Evolutionary conservation across 148 eudicot species (phyloP).

Genomic region (Rhododendron williamsianum): DNA sequence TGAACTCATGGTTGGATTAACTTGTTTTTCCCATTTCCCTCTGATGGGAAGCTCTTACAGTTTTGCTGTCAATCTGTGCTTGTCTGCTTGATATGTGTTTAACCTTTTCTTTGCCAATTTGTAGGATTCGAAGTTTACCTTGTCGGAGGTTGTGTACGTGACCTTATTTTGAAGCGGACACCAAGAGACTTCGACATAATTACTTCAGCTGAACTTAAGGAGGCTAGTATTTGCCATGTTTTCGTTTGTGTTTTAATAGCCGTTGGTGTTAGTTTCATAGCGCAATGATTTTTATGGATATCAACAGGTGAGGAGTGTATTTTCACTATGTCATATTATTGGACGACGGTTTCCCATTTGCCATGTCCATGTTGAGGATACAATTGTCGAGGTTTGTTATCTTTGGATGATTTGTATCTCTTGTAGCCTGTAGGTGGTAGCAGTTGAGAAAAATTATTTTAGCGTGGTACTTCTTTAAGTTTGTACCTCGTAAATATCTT

Average conservation of each 20-base stretch:
- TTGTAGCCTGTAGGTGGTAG: neutral
- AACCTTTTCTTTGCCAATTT: neutral
- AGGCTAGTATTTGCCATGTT: conserved; percentile 40
- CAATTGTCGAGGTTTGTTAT: conserved; percentile 53
- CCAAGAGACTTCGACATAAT: conserved; percentile 91
- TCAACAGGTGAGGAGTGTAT: conserved; percentile 47
- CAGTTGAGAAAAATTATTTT: neutral
- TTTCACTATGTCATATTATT: conserved; percentile 43
- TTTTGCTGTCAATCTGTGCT: neutral
- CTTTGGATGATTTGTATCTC: neutral
- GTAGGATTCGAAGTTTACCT: conserved; percentile 90
- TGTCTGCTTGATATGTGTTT: neutral
- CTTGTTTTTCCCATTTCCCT: neutral
- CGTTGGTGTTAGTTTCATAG: neutral
- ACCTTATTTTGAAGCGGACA: conserved; percentile 70
- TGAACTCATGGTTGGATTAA: conserved; percentile 10
- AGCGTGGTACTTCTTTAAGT: neutral
- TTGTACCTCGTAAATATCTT: neutral
- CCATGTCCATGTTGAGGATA: conserved; percentile 57
- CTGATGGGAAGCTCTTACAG: neutral
- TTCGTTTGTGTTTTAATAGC: neutral
- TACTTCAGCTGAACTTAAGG: conserved; percentile 76
- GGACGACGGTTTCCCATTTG: conserved; percentile 81
- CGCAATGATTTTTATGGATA: neutral
- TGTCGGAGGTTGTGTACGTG: conserved; percentile 97